Evolutionary conservation across 352 stramenopile species (phyloP).

Genomic region (Globisporangium carolinianum): DNA sequence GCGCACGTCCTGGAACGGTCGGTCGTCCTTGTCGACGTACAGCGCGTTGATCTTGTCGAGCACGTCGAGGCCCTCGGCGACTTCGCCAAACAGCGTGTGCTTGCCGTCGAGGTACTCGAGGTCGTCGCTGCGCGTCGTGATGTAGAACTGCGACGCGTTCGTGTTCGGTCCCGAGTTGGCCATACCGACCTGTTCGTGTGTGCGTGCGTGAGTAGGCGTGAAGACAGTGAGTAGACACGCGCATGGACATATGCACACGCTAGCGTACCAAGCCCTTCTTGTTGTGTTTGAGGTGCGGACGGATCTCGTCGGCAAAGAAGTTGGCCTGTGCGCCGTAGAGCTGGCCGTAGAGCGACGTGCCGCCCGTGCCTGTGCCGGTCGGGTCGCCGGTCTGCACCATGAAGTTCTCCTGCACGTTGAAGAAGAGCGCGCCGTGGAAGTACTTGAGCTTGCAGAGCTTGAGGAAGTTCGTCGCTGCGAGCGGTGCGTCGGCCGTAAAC

Average conservation of each 20-base stretch:
- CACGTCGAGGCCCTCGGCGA: conserved; percentile 93
- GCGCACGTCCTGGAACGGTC: conserved; percentile 96
- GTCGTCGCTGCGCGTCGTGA: conserved; percentile 90
- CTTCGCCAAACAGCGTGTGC: conserved; percentile 89
- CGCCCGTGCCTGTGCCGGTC: conserved; percentile 92
- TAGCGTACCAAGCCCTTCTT: conserved; percentile 32
- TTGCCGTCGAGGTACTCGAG: conserved; percentile 89
- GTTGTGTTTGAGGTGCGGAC: conserved; percentile 39
- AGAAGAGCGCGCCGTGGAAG: conserved; percentile 93
- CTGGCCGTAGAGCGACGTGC: conserved; percentile 92
- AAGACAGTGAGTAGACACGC: neutral
- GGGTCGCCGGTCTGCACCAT: conserved; percentile 89
- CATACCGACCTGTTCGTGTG: conserved; percentile 54
- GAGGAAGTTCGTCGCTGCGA: conserved; percentile 90
- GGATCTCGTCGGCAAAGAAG: conserved; percentile 78
- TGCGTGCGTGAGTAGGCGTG: neutral
- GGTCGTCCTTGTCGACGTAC: conserved; percentile 93
- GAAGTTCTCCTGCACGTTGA: conserved; percentile 95
- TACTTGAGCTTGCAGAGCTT: conserved; percentile 95
- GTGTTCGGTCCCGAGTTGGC: conserved; percentile 71
- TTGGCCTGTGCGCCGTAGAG: conserved; percentile 81
- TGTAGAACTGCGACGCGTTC: conserved; percentile 94
- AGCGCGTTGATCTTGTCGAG: conserved; percentile 92
- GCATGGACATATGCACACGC: neutral
- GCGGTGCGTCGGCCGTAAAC: conserved; percentile 75